Evolutionary conservation across 495 filamentous ascomycete species (phyloP), one percentile per base, ranked within the genome.

Genomic region (Aspergillus sparsus): DNA sequence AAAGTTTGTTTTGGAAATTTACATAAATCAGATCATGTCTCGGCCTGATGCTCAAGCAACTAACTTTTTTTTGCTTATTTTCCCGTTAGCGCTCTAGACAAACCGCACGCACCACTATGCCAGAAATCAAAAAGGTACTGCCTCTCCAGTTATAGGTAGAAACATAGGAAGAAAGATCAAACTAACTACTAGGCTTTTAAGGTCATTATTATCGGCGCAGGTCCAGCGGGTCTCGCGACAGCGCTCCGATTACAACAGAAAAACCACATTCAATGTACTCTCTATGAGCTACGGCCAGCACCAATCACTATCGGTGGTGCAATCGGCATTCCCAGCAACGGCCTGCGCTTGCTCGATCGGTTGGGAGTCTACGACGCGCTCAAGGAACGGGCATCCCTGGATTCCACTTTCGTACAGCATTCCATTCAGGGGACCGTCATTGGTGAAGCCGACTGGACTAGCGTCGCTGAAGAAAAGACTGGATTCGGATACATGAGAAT

Each of bases 251-350:
- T 74, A 0, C 61, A 73, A 5, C 65, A 67, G 27, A 60, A 62
- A 31, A 74, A 63, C 42, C 58, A 72, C 47, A 68, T 74, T 18
- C 36, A 41, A 42, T 62, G 62, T 62, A 61, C 59, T 2, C 37
- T 77, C 18, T 76, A 74, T 47, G 74, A 77, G 55, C 56, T 72
- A 0, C 68, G 73, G 0, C 13, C 65, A 0, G 57, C 63, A 31
- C 75, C 77, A 31, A 71, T 72, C 15, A 74, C 74, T 27, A 66
- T 83, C 0, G 80, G 79, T 16, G 78, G 80, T 13, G 76, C 76
- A 11, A 69, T 83, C 16, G 78, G 74, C 10, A 72, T 83, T 41
- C 67, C 67, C 10, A 66, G 80, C 11, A 84, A 83, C 55, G 80
- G 82, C 27, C 66, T 82, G 35, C 72, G 76, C 15, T 70, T 80